These are phyloP conservation scores for Hansenula sp. DNA, from an alignment of 1,139 yeast genomes.

Conservation along the genomic window DNA sequence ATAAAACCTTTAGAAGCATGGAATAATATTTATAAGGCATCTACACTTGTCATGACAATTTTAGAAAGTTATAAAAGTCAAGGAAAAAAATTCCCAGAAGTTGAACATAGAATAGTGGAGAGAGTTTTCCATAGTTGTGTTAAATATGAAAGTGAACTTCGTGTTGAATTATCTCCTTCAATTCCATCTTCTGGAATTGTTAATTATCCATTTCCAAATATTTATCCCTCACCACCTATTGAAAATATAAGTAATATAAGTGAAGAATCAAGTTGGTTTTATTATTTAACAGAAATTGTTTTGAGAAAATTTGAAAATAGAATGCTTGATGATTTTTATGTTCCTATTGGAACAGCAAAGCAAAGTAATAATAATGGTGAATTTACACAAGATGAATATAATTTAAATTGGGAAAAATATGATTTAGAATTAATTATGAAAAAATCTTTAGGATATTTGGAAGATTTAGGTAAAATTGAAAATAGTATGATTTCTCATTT, in stretches of 20 bases:
- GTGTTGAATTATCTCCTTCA: conserved; percentile 41
- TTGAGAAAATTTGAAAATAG: conserved; percentile 43
- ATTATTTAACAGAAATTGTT: conserved; percentile 44
- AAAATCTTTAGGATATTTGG: conserved; percentile 9
- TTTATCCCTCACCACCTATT: conserved; percentile 39
- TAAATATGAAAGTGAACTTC: conserved; percentile 42
- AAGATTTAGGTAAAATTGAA: conserved; percentile 18
- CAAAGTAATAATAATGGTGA: conserved; percentile 2
- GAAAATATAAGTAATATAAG: conserved; percentile 28
- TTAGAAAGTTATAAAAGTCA: conserved; percentile 28
- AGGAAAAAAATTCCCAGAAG: conserved; percentile 27
- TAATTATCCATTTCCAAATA: conserved; percentile 35
- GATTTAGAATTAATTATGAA: conserved; percentile 8
- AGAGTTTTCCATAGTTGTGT: conserved; percentile 43
- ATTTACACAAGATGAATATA: conserved; percentile 9
- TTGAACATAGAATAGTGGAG: conserved; percentile 27
- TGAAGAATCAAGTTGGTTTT: conserved; percentile 41
- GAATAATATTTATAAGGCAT: conserved; percentile 25
- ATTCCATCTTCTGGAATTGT: conserved; percentile 40
- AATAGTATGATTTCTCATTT: conserved; percentile 12
- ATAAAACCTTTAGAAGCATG: conserved; percentile 38
- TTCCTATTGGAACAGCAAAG: conserved; percentile 6
- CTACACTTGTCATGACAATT: conserved; percentile 18
- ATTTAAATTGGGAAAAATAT: conserved; percentile 16
- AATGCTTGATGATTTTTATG: conserved; percentile 36